phyloP scores from a whole-genome alignment of 148 eudicot species.

The Rhododendron vialii region DNA sequence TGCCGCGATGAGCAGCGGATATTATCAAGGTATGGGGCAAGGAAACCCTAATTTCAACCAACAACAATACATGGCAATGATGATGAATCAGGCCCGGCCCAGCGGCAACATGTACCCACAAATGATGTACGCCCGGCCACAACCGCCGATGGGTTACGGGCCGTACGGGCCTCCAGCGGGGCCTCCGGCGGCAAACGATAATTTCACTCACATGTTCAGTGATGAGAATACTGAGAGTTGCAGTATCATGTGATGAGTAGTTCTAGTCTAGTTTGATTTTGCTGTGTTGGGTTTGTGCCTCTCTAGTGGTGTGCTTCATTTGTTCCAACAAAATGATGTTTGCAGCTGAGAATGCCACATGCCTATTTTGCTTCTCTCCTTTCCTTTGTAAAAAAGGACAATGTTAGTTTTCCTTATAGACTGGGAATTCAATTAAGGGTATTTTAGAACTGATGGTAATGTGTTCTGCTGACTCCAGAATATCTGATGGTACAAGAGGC shows the following conservation, averaged over 20 bases:
- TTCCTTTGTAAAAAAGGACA: neutral
- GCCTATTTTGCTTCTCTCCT: neutral
- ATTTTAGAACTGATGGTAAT: neutral
- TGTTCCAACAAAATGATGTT: neutral
- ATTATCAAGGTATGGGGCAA: constrained; percentile 49
- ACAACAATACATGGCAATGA: constrained; percentile 74
- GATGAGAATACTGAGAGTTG: constrained; percentile 86
- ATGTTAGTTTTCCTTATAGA: neutral
- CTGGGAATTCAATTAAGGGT: neutral
- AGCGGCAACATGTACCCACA: constrained; percentile 47
- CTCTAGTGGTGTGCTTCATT: neutral
- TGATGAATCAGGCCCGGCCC: constrained; percentile 70
- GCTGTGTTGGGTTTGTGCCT: neutral
- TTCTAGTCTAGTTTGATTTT: neutral
- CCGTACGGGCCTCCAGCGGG: constrained; percentile 25
- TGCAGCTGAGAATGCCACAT: neutral
- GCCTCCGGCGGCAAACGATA: constrained; percentile 45
- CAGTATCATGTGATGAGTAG: constrained; percentile 50
- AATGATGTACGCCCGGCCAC: constrained; percentile 68
- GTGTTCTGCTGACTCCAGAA: neutral
- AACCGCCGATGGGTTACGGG: constrained; percentile 44
- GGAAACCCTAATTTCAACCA: constrained; percentile 46
- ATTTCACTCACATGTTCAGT: constrained; percentile 61
- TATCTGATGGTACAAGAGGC: neutral
- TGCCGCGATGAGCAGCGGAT: constrained; percentile 33